Conservation (phyloP, 768 basidiomycete species). For the Podaxis mareebaensis region DNA sequence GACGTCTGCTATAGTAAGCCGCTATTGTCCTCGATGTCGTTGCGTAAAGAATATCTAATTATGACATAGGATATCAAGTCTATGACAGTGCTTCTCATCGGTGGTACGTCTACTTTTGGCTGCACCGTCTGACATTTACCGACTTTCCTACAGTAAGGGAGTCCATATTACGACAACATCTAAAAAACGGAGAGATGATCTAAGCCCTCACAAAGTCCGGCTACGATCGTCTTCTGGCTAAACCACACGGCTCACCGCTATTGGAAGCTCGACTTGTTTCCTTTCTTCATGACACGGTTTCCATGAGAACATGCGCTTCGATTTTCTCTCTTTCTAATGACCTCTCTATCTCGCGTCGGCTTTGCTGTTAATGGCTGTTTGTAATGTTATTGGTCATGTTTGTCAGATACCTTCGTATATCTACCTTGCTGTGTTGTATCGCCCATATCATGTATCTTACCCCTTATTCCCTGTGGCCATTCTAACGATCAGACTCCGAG, state of each 20-base stretch:
- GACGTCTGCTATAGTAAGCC: slow-evolving; percentile 68
- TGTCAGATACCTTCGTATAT: background rate
- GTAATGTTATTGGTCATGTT: background rate
- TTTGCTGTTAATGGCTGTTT: background rate
- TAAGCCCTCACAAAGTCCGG: slow-evolving; percentile 12
- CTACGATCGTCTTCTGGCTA: background rate
- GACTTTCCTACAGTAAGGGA: slow-evolving; percentile 31
- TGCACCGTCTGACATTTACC: background rate
- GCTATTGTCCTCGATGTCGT: background rate
- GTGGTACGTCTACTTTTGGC: slow-evolving; percentile 17
- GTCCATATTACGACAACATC: slow-evolving; percentile 39
- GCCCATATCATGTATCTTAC: background rate
- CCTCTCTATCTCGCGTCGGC: background rate
- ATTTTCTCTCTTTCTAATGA: background rate
- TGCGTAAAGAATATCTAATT: background rate
- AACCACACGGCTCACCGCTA: background rate
- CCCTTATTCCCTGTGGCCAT: background rate
- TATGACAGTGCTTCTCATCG: slow-evolving; percentile 39
- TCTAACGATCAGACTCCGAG: background rate
- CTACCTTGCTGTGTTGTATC: background rate
- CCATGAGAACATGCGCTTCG: background rate
- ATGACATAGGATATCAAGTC: slow-evolving; percentile 38
- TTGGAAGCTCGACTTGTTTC: background rate
- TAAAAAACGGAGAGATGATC: slow-evolving; percentile 35
- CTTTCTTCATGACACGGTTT: background rate